Conservation (phyloP, 2,329 filamentous ascomycete genomes). For the Diaporthe capsici region DNA sequence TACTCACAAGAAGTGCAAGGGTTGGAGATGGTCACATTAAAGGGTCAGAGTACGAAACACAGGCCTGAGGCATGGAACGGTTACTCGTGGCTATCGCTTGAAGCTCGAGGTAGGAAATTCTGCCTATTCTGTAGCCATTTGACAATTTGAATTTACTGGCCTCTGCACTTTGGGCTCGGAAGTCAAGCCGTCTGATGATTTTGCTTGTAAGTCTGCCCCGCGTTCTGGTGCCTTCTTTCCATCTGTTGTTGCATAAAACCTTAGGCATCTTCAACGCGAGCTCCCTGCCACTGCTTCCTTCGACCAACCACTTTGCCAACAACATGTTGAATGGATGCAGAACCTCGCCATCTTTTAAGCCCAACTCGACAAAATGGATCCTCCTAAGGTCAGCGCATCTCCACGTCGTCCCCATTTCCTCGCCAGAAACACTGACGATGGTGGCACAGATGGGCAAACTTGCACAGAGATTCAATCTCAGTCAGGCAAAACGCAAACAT, state of each 20-base stretch:
- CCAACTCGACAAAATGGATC: not conserved
- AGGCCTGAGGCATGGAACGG: no score
- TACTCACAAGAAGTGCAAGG: not conserved
- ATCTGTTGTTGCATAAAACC: not conserved
- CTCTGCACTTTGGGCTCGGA: not conserved
- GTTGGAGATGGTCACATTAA: not conserved
- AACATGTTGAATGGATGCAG: not conserved
- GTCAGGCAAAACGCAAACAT: not conserved
- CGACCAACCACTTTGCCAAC: not conserved
- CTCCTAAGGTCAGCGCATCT: not conserved
- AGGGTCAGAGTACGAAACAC: not conserved
- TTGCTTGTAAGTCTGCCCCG: not conserved
- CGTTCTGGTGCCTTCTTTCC: not conserved
- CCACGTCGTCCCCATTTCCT: no score
- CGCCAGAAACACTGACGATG: not conserved
- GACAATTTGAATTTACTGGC: not conserved
- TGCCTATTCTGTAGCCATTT: not conserved
- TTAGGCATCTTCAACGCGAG: not conserved
- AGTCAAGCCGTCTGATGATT: not conserved
- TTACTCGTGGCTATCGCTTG: no score
- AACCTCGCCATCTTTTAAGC: no score
- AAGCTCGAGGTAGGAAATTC: not conserved
- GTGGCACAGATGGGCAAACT: slow-evolving; percentile 17
- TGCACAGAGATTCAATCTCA: slow-evolving; percentile 16
- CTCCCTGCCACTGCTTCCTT: not conserved